Evolutionary conservation across 768 basidiomycete species (phyloP).

Genomic region (Wakefieldia striispora): DNA sequence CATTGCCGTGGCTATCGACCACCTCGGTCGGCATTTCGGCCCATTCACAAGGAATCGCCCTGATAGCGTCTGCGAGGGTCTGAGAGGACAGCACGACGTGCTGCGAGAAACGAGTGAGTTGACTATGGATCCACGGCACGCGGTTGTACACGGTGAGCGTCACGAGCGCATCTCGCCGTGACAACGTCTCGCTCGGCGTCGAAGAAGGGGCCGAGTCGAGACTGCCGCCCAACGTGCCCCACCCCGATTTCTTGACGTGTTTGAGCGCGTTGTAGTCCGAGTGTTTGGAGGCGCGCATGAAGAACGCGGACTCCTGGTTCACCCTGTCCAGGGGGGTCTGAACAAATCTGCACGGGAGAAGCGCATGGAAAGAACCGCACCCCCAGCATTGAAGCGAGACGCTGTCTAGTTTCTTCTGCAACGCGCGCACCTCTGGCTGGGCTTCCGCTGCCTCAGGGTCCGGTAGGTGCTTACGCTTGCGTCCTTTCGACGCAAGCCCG

Average conservation of each 20-base stretch:
- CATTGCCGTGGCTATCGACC: conserved; percentile 29
- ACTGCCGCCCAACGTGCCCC: conserved; percentile 30
- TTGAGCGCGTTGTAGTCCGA: conserved; percentile 63
- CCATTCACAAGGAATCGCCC: conserved; percentile 59
- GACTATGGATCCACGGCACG: conserved; percentile 58
- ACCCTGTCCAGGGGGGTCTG: conserved; percentile 38
- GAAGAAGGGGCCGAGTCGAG: background rate
- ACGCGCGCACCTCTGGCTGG: conserved; percentile 42
- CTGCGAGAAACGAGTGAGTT: conserved; percentile 61
- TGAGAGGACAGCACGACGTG: conserved; percentile 71
- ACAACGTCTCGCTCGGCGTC: background rate
- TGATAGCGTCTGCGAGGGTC: conserved; percentile 61
- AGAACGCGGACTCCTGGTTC: conserved; percentile 50
- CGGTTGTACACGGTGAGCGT: conserved; percentile 60
- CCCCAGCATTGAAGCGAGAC: conserved; percentile 58
- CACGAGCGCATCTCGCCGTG: conserved; percentile 44
- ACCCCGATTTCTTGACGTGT: conserved; percentile 25
- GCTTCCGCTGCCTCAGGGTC: conserved; percentile 28
- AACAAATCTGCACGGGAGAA: background rate
- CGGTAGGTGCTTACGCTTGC: conserved; percentile 36
- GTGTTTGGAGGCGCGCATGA: conserved; percentile 62
- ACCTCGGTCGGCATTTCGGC: conserved; percentile 50
- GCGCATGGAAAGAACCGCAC: conserved; percentile 38
- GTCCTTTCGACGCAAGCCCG: conserved; percentile 21
- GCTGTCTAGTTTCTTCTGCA: conserved; percentile 52